Base-by-base conservation (phyloP, 2,329 filamentous ascomycete species). In the Aspergillus sp. region DNA sequence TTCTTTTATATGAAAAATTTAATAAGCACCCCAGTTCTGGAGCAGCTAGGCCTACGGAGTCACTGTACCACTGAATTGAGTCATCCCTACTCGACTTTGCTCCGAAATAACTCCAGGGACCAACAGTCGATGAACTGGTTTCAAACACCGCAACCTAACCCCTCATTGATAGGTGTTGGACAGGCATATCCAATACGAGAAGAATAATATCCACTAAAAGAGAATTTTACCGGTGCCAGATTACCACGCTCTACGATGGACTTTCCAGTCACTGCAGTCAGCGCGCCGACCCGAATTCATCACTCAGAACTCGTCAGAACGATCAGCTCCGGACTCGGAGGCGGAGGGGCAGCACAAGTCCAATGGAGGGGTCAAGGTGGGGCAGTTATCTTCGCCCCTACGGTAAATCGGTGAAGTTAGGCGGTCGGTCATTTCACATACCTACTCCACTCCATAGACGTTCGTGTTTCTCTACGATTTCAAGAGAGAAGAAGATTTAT, bases 1-100 rank as follows among this genome's bases (percentile, higher is more conserved):
- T 56, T 45, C 47, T 45, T 19, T 52, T 52, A 51, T 49, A 37
- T 27, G 41, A 54, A 48, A 47, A 31, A 15, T 54, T 54, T 54
- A 47, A 47, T 53, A 27, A 54, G 31, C 27, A 39, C 27, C 17
- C 27, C 41, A 33, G 25, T 11, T 31, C 27, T 31, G 27, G 27
- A 31, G 27, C 27, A 31, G 27, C 27, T 31, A 4, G 27, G 27
- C 27, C 27, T 31, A 11, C 27, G 27, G 27, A 8, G 27, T 31
- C 27, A 31, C 14, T 21, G 44, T 27, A 31, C 35, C 21, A 52
- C 6, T 11, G 15, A 35, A 15, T 33, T 52, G 49, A 52, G 35
- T 52, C 49, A 52, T 52, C n/a, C n/a, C 39, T n/a, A 14, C 27
- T 31, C 27, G 40, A 14, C 37, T 52, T 31, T 6, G 9, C 17